A percentile compares a stretch with the other conserved stretches of the same genome.
Conservation (phyloP, 768 basidiomycete species). For the Cystofilobasidium ferigula region DNA sequence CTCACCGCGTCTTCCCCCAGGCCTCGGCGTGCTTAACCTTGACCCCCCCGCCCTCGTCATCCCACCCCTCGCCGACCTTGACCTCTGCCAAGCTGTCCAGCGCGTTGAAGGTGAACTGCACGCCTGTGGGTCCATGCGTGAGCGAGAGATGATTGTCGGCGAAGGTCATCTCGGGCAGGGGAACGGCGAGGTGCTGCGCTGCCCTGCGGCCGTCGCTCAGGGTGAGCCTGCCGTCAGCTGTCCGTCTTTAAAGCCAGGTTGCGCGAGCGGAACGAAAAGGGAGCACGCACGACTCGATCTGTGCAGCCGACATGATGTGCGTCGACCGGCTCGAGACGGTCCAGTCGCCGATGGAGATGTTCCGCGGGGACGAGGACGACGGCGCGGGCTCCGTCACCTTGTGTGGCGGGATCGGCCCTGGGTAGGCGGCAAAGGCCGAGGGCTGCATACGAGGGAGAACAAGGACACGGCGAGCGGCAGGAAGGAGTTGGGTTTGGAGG, state of each 20-base stretch:
- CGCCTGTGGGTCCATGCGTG: conserved; percentile 53
- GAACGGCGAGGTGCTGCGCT: conserved; percentile 47
- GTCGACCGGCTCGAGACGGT: conserved; percentile 1
- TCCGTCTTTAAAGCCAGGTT: neutral
- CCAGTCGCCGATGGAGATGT: conserved; percentile 21
- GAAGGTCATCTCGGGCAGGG: conserved; percentile 94
- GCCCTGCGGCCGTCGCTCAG: conserved; percentile 38
- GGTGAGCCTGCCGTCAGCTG: conserved; percentile 47
- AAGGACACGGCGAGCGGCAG: too few species aligned
- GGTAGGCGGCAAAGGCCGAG: neutral
- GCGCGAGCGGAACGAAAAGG: neutral
- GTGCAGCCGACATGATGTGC: conserved; percentile 24
- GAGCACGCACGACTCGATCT: conserved; percentile 22
- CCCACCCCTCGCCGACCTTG: conserved; percentile 52
- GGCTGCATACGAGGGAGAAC: too few species aligned
- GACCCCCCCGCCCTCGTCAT: conserved; percentile 74
- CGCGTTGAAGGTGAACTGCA: conserved; percentile 57
- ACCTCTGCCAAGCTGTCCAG: conserved; percentile 59
- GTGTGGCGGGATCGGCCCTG: conserved; percentile 12
- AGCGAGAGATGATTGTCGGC: conserved; percentile 67
- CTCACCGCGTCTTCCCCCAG: conserved; percentile 81
- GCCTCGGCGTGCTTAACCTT: conserved; percentile 89
- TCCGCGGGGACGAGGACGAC: too few species aligned
- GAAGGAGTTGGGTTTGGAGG: too few species aligned
- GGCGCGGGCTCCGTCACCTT: neutral